Percentiles rank a stretch among this genome's conserved stretches.
Conservation (phyloP, 2,329 filamentous ascomycete genomes). For the Ophiocordyceps australis region DNA sequence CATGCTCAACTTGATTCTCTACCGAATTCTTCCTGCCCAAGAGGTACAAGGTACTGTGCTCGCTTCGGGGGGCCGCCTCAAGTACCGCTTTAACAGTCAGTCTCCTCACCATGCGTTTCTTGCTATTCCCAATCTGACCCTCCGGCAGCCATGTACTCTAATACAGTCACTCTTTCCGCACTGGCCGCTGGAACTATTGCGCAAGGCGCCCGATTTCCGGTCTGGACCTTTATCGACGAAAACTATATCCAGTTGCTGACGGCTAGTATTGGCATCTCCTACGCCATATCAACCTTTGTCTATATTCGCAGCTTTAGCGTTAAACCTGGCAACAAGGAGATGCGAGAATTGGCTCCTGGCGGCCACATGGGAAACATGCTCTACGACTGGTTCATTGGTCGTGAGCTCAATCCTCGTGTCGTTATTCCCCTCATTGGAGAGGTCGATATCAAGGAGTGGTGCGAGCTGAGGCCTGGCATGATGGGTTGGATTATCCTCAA, state of each 20-base stretch:
- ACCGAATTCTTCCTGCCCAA: slow-evolving; percentile 58
- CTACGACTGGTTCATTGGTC: slow-evolving; percentile 94
- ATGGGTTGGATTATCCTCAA: slow-evolving; percentile 79
- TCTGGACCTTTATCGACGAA: slow-evolving; percentile 88
- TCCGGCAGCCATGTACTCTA: slow-evolving; percentile 51
- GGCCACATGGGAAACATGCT: slow-evolving; percentile 70
- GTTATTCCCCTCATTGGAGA: slow-evolving; percentile 64
- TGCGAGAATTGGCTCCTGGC: slow-evolving; percentile 65
- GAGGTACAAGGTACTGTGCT: slow-evolving; percentile 55
- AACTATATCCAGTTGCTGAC: slow-evolving; percentile 80
- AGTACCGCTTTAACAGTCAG: slow-evolving; percentile 66
- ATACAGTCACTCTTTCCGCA: slow-evolving; percentile 51
- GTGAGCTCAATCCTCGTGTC: slow-evolving; percentile 81
- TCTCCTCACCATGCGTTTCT: slow-evolving; percentile 4
- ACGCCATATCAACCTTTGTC: slow-evolving; percentile 54
- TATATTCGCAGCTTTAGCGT: slow-evolving; percentile 74
- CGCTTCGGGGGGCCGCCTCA: slow-evolving; percentile 51
- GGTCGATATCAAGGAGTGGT: slow-evolving; percentile 78
- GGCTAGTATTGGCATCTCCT: slow-evolving; percentile 62
- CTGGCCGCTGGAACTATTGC: slow-evolving; percentile 56
- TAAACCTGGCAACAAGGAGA: slow-evolving; percentile 51
- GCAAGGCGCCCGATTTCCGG: slow-evolving; percentile 63
- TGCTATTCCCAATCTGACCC: slow-evolving; percentile 2
- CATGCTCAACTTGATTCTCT: slow-evolving; percentile 53
- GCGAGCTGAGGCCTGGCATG: slow-evolving; percentile 82